Percentiles rank a stretch among this genome's conserved stretches.
Evolutionary conservation across 176 grass and related monocot genomes (phyloP).

Genomic region (Guadua angustifolia): DNA sequence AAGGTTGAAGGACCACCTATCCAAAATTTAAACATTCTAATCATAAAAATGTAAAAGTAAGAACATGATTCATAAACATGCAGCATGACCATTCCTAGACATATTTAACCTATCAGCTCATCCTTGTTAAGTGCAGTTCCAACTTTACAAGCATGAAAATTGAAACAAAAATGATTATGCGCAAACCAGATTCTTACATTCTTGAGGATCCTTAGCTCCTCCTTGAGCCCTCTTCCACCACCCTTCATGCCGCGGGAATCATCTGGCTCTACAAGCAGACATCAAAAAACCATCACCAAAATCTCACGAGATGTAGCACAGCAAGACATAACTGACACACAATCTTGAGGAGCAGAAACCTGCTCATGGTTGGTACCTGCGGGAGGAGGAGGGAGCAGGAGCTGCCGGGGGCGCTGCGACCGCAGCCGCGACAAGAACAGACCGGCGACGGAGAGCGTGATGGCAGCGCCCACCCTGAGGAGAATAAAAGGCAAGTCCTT

Average conservation of each 20-base stretch:
- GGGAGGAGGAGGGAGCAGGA: conserved; percentile 33
- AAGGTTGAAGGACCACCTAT: conserved; percentile 3
- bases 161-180: conserved; percentile 2
- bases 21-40: background rate
- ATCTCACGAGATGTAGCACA: background rate
- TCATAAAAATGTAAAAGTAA: background rate
- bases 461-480: conserved; percentile 60
- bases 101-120: conserved; percentile 15
- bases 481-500: conserved; percentile 56
- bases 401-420: conserved; percentile 43
- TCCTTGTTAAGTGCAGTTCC: background rate
- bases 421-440: conserved; percentile 61
- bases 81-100: background rate
- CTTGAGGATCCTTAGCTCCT: conserved; percentile 61
- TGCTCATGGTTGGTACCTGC: conserved; percentile 42
- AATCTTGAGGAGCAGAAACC: background rate
- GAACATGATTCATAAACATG: background rate
- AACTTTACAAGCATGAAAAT: background rate
- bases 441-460: conserved; percentile 70
- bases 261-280: conserved; percentile 34
- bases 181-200: conserved; percentile 52
- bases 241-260: conserved; percentile 32
- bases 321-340: background rate
- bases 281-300: conserved; percentile 16
- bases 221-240: conserved; percentile 60